phyloP scores from a whole-genome alignment of 257 asterid genomes.

The Petrea volubilis region DNA sequence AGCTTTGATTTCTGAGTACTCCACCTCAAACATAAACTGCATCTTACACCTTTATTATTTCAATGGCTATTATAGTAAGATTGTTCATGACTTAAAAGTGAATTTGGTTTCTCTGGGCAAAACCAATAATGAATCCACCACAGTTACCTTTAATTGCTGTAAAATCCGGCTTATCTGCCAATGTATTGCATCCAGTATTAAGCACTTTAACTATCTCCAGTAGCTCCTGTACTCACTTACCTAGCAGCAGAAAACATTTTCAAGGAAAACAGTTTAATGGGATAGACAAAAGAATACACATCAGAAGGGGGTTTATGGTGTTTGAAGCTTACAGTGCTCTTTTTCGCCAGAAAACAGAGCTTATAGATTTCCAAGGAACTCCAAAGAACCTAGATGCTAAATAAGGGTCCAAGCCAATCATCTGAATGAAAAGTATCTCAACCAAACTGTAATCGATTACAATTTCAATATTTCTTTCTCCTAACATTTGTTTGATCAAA shows the following conservation, averaged over 20 bases:
- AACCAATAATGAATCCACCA: not conserved
- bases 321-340: too few relatives aligned
- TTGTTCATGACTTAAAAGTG: not conserved
- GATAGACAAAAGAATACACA: not conserved
- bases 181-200: not conserved
- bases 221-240: not conserved
- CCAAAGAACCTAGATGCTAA: too few relatives aligned
- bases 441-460: too few relatives aligned
- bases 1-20: constrained; percentile 21
- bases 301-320: not conserved
- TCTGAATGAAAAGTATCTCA: too few relatives aligned
- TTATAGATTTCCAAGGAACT: too few relatives aligned
- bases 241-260: not conserved
- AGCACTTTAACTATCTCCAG: not conserved
- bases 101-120: not conserved
- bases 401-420: too few relatives aligned
- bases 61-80: not conserved
- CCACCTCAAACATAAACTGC: constrained; percentile 13
- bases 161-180: not conserved
- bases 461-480: too few relatives aligned
- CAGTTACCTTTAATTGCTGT: not conserved
- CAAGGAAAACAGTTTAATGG: not conserved
- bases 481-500: too few relatives aligned
- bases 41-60: not conserved
- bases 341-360: too few relatives aligned